Evolutionary conservation across 148 eudicot genomes (phyloP), one percentile per base, ranked within the genome.

Genomic region (Amaranthus hypochondriacus): DNA sequence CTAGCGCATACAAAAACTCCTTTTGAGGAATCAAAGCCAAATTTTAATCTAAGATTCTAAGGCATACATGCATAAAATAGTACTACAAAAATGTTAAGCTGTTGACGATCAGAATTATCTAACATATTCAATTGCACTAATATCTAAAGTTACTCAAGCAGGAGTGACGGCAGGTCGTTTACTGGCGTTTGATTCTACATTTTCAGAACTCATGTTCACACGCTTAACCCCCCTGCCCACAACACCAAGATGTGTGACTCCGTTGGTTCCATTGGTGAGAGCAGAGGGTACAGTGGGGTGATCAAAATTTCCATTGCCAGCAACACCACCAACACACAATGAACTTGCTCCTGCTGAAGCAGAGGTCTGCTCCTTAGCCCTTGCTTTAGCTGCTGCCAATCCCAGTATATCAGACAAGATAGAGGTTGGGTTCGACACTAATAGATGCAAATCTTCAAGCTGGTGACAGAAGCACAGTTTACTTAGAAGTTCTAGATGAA

Each of bases 211-310:
- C 85, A 88, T 81, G 11, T 55, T 56, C 51, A 92, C 93, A 58
- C 97, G 87, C 87, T 91, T 92, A 5, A 94, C 90, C 63, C 96
- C 98, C 80, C 97, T 83, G 56, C 98, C 97, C 48, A 94, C 98
- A 13, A 92, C 92, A 13, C 98, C 97, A 71, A 94, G 87, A 85
- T 94, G 83, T 18, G 92, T 94, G 53, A 91, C 89, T 59, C 79
- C 89, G 51, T 87, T 54, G 61, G 86, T 75, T n/a, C 90, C 92
- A 76, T 84, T 91, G 39, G 90, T 89, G 83, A 86, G 90, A 73
- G 87, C 86, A 56, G 93, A 83, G 28, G 92, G 84, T 68, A 83
- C 82, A 11, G 94, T 81, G 69, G 92, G 87, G 66, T 89, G 85
- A 49, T 88, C 93, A 5, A 79, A 71, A 78, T 73, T 76, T 42